Percentiles rank a stretch among this genome's conserved stretches.
These are phyloP conservation scores for Pichiaceae sp. DNA, from an alignment of 1,139 yeast species.

Conservation along the genomic window DNA sequence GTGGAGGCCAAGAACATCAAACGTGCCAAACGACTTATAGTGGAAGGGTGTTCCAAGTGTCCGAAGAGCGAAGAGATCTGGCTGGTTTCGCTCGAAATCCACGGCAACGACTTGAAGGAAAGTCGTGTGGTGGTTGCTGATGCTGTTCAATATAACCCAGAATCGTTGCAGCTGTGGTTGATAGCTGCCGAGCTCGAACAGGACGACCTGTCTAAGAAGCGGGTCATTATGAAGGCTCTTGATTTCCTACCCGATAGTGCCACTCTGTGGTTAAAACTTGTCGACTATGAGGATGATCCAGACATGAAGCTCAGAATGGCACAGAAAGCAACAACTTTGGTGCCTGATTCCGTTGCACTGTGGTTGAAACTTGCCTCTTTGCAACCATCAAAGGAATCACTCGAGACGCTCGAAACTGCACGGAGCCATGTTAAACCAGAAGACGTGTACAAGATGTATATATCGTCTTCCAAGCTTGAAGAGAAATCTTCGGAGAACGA, in stretches of 20 bases:
- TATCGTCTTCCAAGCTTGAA: constrained; percentile 64
- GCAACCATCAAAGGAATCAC: constrained; percentile 37
- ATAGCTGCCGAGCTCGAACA: constrained; percentile 60
- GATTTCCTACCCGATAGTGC: constrained; percentile 41
- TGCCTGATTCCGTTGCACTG: constrained; percentile 56
- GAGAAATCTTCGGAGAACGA: constrained; percentile 41
- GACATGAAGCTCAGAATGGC: constrained; percentile 48
- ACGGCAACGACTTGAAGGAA: constrained; percentile 35
- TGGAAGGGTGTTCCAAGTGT: constrained; percentile 64
- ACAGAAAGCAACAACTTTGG: constrained; percentile 57
- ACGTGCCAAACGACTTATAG: constrained; percentile 53
- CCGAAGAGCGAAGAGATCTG: constrained; percentile 69
- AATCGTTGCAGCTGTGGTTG: constrained; percentile 62
- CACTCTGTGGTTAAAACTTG: constrained; percentile 45
- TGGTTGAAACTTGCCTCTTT: constrained; percentile 38
- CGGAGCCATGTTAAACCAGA: constrained; percentile 36
- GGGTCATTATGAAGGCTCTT: constrained; percentile 54
- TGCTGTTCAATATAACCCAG: constrained; percentile 51
- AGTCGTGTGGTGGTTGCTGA: constrained; percentile 55
- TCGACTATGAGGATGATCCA: constrained; percentile 40
- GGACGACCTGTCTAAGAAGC: constrained; percentile 41
- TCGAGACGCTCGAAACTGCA: constrained; percentile 44
- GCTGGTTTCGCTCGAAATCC: constrained; percentile 73
- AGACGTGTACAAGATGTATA: constrained; percentile 55
- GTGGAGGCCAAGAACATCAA: constrained; percentile 49